Evolutionary conservation across 2,329 filamentous ascomycete genomes (phyloP).

Genomic region (Beauveria pseudobassiana): DNA sequence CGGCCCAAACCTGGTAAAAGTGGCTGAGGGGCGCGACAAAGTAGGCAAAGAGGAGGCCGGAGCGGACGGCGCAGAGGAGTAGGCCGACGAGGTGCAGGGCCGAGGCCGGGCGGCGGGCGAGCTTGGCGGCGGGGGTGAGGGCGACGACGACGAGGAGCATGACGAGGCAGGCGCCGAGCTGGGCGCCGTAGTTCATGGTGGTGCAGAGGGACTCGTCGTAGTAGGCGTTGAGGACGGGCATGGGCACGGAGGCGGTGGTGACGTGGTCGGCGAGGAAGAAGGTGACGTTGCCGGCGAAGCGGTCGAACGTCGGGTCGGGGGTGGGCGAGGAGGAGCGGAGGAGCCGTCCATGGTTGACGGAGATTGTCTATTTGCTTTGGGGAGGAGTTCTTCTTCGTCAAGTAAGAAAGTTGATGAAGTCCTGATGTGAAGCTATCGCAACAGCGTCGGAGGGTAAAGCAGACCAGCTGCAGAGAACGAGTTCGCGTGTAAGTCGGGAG

Average conservation of each 20-base stretch:
- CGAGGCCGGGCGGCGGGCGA: conserved; percentile 57
- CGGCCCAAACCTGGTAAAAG: conserved; percentile 52
- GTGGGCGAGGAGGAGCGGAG: neutral
- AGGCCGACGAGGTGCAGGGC: conserved; percentile 58
- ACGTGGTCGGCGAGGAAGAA: conserved; percentile 26
- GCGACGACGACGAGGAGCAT: conserved; percentile 59
- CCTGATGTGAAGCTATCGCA: too few species aligned
- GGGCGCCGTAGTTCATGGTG: conserved; percentile 58
- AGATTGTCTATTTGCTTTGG: neutral
- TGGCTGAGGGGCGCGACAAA: conserved; percentile 54
- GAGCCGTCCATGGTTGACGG: neutral
- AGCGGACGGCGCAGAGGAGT: conserved; percentile 51
- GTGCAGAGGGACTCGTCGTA: conserved; percentile 27
- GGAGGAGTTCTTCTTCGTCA: neutral
- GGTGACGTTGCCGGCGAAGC: conserved; percentile 27
- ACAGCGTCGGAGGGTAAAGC: neutral
- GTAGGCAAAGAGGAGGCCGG: conserved; percentile 48
- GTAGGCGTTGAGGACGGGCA: conserved; percentile 25
- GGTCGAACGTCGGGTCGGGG: conserved; percentile 23
- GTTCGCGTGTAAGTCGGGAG: neutral
- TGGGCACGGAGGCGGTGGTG: conserved; percentile 24
- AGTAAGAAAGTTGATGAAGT: neutral
- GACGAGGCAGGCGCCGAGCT: conserved; percentile 60
- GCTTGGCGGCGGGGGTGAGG: conserved; percentile 59
- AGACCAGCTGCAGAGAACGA: neutral